Percentiles rank a stretch among this genome's conserved stretches.
These are phyloP conservation scores for Aegilops tauschii DNA, from an alignment of 176 grass and related monocot species.

Conservation along the genomic window DNA sequence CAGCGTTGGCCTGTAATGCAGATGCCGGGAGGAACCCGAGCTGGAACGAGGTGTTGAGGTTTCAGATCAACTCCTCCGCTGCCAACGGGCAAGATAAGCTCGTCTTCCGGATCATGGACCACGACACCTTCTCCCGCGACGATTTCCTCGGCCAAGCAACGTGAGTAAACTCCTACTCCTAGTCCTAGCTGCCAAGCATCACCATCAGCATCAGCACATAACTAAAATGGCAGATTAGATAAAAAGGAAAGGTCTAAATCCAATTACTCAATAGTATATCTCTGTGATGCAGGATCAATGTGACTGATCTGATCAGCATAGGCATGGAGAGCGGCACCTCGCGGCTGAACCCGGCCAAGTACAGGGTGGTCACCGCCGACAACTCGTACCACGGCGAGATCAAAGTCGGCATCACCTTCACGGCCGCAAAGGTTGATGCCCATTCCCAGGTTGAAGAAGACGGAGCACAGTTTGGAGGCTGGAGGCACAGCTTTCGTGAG, in stretches of 20 bases:
- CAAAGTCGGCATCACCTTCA: conserved; percentile 62
- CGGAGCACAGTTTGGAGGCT: conserved; percentile 26
- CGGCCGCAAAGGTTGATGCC: conserved; percentile 38
- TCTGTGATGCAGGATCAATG: conserved; percentile 56
- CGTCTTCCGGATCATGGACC: conserved; percentile 65
- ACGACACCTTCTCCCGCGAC: conserved; percentile 65
- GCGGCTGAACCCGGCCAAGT: conserved; percentile 44
- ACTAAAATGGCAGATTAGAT: not conserved
- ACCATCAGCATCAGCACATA: too few relatives aligned
- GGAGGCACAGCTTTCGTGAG: conserved; percentile 27
- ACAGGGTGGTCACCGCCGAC: conserved; percentile 65
- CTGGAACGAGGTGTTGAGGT: conserved; percentile 91
- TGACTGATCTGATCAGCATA: conserved; percentile 64
- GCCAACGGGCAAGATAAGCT: conserved; percentile 62
- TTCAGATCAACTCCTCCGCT: conserved; percentile 53
- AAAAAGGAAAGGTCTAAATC: not conserved
- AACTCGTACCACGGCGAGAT: conserved; percentile 68
- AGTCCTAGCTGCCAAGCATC: not conserved
- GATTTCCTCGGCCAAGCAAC: conserved; percentile 80
- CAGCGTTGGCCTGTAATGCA: conserved; percentile 8
- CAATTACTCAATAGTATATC: too few relatives aligned
- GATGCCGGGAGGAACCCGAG: conserved; percentile 67
- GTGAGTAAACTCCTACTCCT: conserved; percentile 27
- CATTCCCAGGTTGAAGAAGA: conserved; percentile 14
- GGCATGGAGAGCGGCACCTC: conserved; percentile 53